phyloP scores from a whole-genome alignment of 1,139 yeast genomes.

The Blastobotrys elegans region DNA sequence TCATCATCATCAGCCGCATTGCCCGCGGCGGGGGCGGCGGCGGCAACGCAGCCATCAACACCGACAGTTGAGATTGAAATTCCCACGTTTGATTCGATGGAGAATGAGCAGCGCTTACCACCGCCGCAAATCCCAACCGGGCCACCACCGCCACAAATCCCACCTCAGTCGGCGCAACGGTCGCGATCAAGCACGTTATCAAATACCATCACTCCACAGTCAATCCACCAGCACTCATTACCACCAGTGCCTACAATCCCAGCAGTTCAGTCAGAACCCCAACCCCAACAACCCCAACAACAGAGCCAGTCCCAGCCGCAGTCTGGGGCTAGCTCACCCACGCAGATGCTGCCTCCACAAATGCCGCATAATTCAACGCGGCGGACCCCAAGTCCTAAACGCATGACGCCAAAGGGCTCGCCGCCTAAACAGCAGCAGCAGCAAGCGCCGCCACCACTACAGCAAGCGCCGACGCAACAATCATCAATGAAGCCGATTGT shows the following conservation, averaged over 20 bases:
- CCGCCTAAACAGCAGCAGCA: neutral
- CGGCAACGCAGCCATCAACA: constrained; percentile 37
- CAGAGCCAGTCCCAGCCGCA: constrained; percentile 12
- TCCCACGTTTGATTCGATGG: constrained; percentile 43
- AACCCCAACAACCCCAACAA: constrained; percentile 1
- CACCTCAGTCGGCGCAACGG: constrained; percentile 18
- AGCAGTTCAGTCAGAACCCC: neutral
- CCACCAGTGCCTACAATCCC: constrained; percentile 1
- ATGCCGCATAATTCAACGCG: constrained; percentile 13
- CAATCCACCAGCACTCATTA: neutral
- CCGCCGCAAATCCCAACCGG: neutral
- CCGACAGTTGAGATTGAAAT: constrained; percentile 54
- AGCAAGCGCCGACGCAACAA: constrained; percentile 3
- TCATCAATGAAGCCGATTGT: constrained; percentile 10
- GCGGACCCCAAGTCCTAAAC: constrained; percentile 20
- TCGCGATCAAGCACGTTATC: constrained; percentile 17
- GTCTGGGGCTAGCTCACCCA: constrained; percentile 6
- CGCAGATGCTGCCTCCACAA: constrained; percentile 12
- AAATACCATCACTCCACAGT: constrained; percentile 8
- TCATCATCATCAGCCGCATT: constrained; percentile 24
- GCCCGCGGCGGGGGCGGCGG: constrained; percentile 26
- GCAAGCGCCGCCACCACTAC: constrained; percentile 9
- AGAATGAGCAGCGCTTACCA: constrained; percentile 22
- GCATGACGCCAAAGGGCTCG: constrained; percentile 15
- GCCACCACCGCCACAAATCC: constrained; percentile 2